A percentile compares a stretch with the other conserved stretches of the same genome.
phyloP scores from a whole-genome alignment of 1,284 basidiomycete genomes.

The Ustilago tritici region DNA sequence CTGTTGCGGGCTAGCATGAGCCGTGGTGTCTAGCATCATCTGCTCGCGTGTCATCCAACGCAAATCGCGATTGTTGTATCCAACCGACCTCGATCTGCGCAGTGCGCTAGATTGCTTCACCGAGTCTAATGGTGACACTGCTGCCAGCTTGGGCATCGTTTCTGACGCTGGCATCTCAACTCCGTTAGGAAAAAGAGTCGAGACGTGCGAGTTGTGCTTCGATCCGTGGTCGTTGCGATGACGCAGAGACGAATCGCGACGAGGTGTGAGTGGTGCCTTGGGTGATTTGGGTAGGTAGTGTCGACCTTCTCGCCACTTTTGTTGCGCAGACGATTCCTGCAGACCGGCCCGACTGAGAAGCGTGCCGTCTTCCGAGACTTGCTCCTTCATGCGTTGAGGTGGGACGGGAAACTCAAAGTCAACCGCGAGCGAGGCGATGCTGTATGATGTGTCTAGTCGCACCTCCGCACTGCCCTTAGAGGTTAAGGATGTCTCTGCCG shows the following conservation, averaged over 20 bases:
- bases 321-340: conserved; percentile 24
- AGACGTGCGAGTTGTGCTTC: background rate
- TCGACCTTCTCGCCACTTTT: conserved; percentile 21
- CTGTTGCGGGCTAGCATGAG: conserved; percentile 10
- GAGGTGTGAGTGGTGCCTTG: conserved; percentile 6
- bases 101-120: conserved; percentile 14
- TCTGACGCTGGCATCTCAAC: conserved; percentile 13
- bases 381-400: conserved; percentile 43
- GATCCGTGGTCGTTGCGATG: conserved; percentile 8
- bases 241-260: conserved; percentile 33
- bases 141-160: conserved; percentile 22
- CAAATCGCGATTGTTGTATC: conserved; percentile 21
- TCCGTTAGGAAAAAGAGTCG: background rate
- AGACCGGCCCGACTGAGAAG: conserved; percentile 41
- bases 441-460: conserved; percentile 34
- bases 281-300: conserved; percentile 6
- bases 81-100: conserved; percentile 25
- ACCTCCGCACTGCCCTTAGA: conserved; percentile 12
- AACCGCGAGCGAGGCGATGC: conserved; percentile 38
- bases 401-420: conserved; percentile 53
- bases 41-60: conserved; percentile 18
- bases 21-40: conserved; percentile 16
- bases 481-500: conserved; percentile 2
- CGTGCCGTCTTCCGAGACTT: conserved; percentile 50
- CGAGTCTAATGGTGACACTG: conserved; percentile 22